These are phyloP conservation scores for Fusarium sterilihyphosum DNA, from an alignment of 2,329 filamentous ascomycete genomes.

Conservation along the genomic window DNA sequence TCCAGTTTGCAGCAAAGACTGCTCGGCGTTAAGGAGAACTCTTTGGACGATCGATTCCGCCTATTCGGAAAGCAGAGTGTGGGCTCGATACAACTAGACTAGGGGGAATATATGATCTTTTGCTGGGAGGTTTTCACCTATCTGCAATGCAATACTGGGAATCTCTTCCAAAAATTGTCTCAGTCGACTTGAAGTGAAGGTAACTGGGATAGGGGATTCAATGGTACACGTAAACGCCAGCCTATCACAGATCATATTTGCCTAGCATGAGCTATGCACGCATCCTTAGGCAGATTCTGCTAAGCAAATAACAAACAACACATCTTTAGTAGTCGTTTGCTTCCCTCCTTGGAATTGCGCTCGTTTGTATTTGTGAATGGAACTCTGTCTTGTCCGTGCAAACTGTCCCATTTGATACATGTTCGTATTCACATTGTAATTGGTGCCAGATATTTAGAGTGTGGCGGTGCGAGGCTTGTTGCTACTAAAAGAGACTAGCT, in stretches of 20 bases:
- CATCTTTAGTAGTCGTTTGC: not conserved
- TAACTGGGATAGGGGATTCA: not conserved
- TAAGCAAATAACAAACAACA: not conserved
- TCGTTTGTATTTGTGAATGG: not conserved
- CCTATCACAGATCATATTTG: not conserved
- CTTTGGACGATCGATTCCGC: constrained; percentile 10
- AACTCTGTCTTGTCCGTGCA: constrained; percentile 1
- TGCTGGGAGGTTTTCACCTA: not conserved
- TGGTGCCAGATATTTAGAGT: constrained; percentile 22
- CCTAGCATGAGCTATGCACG: not conserved
- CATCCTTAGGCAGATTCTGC: not conserved
- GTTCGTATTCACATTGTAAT: constrained; percentile 11
- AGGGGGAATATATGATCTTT: not conserved
- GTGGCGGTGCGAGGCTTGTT: constrained; percentile 38
- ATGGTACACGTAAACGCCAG: not conserved
- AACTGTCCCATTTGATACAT: constrained; percentile 19
- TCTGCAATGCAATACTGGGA: not conserved
- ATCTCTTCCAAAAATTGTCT: not conserved
- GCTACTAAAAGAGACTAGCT: constrained; percentile 24
- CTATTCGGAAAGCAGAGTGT: constrained; percentile 1
- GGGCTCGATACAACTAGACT: constrained; percentile 4
- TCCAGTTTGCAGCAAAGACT: constrained; percentile 23
- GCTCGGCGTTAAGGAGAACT: constrained; percentile 35
- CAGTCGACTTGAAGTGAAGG: not conserved
- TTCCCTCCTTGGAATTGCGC: not conserved